phyloP scores from a whole-genome alignment of 2,329 filamentous ascomycete genomes.

The Drechslerella coelobrocha region DNA sequence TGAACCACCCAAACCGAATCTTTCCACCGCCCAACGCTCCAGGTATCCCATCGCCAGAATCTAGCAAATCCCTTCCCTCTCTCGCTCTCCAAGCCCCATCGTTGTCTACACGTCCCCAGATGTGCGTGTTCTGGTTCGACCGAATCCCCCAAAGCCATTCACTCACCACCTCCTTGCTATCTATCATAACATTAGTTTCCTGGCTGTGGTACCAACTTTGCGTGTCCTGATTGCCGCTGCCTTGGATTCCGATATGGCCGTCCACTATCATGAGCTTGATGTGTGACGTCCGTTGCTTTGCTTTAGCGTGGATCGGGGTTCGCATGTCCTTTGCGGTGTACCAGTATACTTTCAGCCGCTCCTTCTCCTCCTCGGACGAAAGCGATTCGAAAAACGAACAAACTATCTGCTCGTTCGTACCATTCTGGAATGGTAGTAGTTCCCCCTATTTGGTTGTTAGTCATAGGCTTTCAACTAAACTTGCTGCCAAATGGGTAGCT shows the following conservation, averaged over 20 bases:
- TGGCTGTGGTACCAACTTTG: conserved; percentile 80
- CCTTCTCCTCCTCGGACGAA: conserved; percentile 61
- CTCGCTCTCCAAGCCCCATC: conserved; percentile 71
- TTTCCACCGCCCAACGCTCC: conserved; percentile 28
- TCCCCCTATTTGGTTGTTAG: conserved; percentile 65
- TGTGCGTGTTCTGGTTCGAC: conserved; percentile 71
- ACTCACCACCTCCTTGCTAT: conserved; percentile 67
- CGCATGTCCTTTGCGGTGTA: conserved; percentile 78
- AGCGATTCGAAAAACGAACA: conserved; percentile 67
- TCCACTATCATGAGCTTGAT: conserved; percentile 77
- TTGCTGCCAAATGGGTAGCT: background rate
- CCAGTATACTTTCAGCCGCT: conserved; percentile 68
- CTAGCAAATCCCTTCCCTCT: conserved; percentile 62
- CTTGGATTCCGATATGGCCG: conserved; percentile 71
- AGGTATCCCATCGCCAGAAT: conserved; percentile 58
- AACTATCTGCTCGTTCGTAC: conserved; percentile 75
- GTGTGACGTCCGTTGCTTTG: conserved; percentile 73
- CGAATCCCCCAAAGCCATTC: conserved; percentile 69
- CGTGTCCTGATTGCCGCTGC: conserved; percentile 80
- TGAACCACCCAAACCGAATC: conserved; percentile 65
- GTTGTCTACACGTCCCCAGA: conserved; percentile 64
- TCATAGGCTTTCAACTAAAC: background rate
- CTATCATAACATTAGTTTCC: conserved; percentile 78
- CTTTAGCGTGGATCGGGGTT: conserved; percentile 69
- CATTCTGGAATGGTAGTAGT: conserved; percentile 75